Evolutionary conservation across 2,329 filamentous ascomycete genomes (phyloP).

Genomic region (Hypoxylon sp.): DNA sequence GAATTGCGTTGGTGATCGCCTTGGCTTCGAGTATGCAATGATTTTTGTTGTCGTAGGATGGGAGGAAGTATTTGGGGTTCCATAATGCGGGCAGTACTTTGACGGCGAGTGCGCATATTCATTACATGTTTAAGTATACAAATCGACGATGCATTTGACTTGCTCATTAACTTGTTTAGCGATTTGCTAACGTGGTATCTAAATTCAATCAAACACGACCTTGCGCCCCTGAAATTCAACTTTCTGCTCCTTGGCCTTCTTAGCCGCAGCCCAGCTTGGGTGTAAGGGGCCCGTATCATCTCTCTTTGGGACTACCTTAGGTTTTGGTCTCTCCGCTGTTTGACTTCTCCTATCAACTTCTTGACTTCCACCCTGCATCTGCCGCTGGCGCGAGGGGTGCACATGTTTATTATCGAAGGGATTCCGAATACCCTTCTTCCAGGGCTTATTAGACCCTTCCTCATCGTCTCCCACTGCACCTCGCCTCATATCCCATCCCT

Average conservation of each 20-base stretch:
- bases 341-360: background rate
- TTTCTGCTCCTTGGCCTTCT: conserved; percentile 72
- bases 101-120: background rate
- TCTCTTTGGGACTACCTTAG: conserved; percentile 59
- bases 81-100: background rate
- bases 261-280: conserved; percentile 75
- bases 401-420: conserved; percentile 52
- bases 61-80: background rate
- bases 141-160: conserved; percentile 19
- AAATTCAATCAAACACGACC: conserved; percentile 68
- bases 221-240: conserved; percentile 70
- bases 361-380: conserved; percentile 52
- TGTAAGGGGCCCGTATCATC: conserved; percentile 70
- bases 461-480: conserved; percentile 66
- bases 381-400: conserved; percentile 53
- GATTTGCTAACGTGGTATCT: conserved; percentile 40
- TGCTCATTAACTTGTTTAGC: background rate
- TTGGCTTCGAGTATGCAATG: background rate
- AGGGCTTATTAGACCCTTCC: conserved; percentile 57
- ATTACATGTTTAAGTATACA: background rate
- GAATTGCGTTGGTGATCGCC: background rate
- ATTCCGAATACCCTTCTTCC: conserved; percentile 65
- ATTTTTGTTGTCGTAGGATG: background rate
- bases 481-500: conserved; percentile 71
- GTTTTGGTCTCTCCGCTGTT: conserved; percentile 41